Percentiles rank a stretch among this genome's conserved stretches.
These are phyloP conservation scores for Capsella rubella DNA, from an alignment of 441 rosid genomes.

Conservation along the genomic window DNA sequence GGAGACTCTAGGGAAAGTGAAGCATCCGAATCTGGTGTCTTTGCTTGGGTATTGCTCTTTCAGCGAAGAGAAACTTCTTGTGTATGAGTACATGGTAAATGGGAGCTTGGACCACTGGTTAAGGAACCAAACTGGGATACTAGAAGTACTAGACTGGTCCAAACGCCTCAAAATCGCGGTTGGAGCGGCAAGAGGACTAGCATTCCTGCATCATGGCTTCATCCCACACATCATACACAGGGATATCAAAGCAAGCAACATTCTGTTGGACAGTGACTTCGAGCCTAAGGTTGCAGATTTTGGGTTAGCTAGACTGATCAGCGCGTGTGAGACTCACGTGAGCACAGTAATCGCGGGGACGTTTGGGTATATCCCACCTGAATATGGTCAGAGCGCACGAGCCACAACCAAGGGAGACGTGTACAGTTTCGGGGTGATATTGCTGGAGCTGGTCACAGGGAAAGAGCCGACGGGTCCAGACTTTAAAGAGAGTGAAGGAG, in stretches of 20 bases:
- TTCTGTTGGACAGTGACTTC: constrained; percentile 73
- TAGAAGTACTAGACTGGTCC: constrained; percentile 76
- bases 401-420: constrained; percentile 92
- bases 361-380: constrained; percentile 93
- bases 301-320: constrained; percentile 87
- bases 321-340: constrained; percentile 94
- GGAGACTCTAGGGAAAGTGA: constrained; percentile 97
- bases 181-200: constrained; percentile 85
- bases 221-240: constrained; percentile 93
- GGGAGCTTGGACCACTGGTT: constrained; percentile 93
- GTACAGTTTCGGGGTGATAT: constrained; percentile 92
- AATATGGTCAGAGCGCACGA: constrained; percentile 90
- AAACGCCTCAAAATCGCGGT: constrained; percentile 75
- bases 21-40: constrained; percentile 87
- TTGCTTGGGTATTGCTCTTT: constrained; percentile 85
- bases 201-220: constrained; percentile 88
- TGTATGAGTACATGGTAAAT: constrained; percentile 90
- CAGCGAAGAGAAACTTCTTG: constrained; percentile 87
- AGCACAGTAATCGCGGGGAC: constrained; percentile 91
- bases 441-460: constrained; percentile 87
- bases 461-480: constrained; percentile 95
- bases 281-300: constrained; percentile 96
- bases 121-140: constrained; percentile 68
- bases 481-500: constrained; percentile 91
- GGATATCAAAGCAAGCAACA: constrained; percentile 93